These are phyloP conservation scores for Piromyces sp. DNA, from an alignment of 192 early-diverging fungal species.

Conservation along the genomic window DNA sequence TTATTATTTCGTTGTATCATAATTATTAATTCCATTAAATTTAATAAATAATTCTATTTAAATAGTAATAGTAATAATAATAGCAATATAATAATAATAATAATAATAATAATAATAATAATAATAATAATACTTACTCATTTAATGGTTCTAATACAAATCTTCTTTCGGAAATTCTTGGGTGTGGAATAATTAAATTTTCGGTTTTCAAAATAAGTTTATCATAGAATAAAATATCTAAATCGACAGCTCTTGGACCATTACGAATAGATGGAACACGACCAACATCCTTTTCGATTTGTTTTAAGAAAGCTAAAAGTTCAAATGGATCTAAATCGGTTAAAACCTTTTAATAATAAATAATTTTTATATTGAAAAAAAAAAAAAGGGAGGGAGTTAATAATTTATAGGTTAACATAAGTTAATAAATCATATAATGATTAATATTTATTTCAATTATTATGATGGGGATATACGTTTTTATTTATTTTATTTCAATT, in stretches of 20 bases:
- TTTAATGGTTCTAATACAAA: constrained; percentile 88
- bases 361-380: constrained; percentile 1
- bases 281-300: constrained; percentile 68
- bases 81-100: background rate
- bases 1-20: too few relatives aligned
- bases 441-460: too few relatives aligned
- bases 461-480: too few relatives aligned
- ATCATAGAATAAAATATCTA: constrained; percentile 93
- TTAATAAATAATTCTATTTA: too few relatives aligned
- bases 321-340: constrained; percentile 57
- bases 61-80: too few relatives aligned
- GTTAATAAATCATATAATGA: too few relatives aligned
- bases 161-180: constrained; percentile 68
- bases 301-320: constrained; percentile 60
- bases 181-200: constrained; percentile 73
- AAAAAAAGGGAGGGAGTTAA: too few relatives aligned
- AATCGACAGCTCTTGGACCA: constrained; percentile 83
- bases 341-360: constrained; percentile 23
- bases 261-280: constrained; percentile 45
- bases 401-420: too few relatives aligned
- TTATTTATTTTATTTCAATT: too few relatives aligned
- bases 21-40: too few relatives aligned
- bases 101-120: background rate
- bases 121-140: constrained; percentile 41
- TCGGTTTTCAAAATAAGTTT: constrained; percentile 44